Conservation (phyloP, 1,284 basidiomycete genomes). For the Ceratobasidium theobromae region DNA sequence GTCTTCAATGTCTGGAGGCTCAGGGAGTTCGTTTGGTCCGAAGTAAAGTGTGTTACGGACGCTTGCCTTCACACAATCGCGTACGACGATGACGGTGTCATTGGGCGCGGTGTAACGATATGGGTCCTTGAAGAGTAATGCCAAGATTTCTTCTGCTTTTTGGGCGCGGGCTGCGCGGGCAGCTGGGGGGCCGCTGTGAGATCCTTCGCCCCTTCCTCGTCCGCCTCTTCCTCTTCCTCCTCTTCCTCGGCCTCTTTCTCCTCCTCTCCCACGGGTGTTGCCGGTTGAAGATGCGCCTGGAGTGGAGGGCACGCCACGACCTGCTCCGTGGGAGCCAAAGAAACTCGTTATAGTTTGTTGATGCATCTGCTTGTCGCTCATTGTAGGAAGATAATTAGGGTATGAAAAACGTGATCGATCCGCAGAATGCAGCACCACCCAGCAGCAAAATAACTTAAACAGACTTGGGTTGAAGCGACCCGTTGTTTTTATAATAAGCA, state of each 20-base stretch:
- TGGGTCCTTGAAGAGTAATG: constrained; percentile 11
- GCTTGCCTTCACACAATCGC: constrained; percentile 18
- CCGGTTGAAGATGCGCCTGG: background rate
- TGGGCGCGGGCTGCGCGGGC: constrained; percentile 12
- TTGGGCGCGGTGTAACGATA: background rate
- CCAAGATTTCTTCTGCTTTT: constrained; percentile 24
- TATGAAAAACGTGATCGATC: no score
- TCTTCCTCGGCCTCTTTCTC: background rate
- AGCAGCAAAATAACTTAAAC: no score
- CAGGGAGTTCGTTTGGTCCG: constrained; percentile 7
- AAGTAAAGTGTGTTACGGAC: constrained; percentile 4
- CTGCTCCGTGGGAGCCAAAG: background rate
- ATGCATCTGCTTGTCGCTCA: background rate
- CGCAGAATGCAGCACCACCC: no score
- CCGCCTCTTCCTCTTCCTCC: constrained; percentile 3
- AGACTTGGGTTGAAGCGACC: no score
- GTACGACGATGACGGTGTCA: constrained; percentile 2
- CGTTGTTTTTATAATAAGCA: no score
- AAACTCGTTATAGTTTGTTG: constrained; percentile 10
- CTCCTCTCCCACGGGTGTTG: background rate
- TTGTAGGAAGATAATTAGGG: background rate
- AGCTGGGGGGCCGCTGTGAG: constrained; percentile 12
- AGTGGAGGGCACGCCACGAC: background rate
- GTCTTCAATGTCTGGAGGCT: background rate
- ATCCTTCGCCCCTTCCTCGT: background rate